A percentile compares a stretch with the other conserved stretches of the same genome.
These are phyloP conservation scores for Arthrinium phaeospermum DNA, from an alignment of 2,329 filamentous ascomycete genomes.

Conservation along the genomic window DNA sequence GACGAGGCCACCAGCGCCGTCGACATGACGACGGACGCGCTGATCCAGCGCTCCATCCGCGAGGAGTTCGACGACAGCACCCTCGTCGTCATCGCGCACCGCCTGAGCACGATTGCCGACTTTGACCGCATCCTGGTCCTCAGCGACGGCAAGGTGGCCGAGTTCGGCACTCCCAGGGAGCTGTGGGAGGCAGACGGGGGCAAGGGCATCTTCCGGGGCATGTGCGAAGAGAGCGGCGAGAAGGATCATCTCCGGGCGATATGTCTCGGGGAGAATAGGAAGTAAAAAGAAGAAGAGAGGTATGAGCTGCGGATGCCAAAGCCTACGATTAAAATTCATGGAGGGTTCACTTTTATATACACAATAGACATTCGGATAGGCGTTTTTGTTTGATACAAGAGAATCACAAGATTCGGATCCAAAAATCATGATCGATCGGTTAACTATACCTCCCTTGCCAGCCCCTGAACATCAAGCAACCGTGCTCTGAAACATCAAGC, in stretches of 20 bases:
- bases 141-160: slow-evolving; percentile 68
- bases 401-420: background rate
- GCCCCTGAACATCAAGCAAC: background rate
- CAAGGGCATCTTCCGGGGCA: slow-evolving; percentile 61
- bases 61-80: slow-evolving; percentile 74
- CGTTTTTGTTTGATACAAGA: background rate
- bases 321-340: background rate
- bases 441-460: no score
- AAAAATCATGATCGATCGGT: no score
- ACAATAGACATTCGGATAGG: background rate
- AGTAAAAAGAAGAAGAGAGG: background rate
- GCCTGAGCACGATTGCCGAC: slow-evolving; percentile 77
- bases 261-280: slow-evolving; percentile 38
- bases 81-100: slow-evolving; percentile 76
- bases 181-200: slow-evolving; percentile 53
- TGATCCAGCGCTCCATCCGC: slow-evolving; percentile 76
- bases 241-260: slow-evolving; percentile 57
- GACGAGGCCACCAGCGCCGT: slow-evolving; percentile 82
- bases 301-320: background rate
- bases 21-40: slow-evolving; percentile 75
- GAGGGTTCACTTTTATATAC: background rate
- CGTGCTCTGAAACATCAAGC: background rate
- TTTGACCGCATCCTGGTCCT: slow-evolving; percentile 78
- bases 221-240: slow-evolving; percentile 68
- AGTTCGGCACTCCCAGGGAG: slow-evolving; percentile 69